Evolutionary conservation across 2,329 filamentous ascomycete genomes (phyloP).

Genomic region (Pseudogymnoascus sp.): DNA sequence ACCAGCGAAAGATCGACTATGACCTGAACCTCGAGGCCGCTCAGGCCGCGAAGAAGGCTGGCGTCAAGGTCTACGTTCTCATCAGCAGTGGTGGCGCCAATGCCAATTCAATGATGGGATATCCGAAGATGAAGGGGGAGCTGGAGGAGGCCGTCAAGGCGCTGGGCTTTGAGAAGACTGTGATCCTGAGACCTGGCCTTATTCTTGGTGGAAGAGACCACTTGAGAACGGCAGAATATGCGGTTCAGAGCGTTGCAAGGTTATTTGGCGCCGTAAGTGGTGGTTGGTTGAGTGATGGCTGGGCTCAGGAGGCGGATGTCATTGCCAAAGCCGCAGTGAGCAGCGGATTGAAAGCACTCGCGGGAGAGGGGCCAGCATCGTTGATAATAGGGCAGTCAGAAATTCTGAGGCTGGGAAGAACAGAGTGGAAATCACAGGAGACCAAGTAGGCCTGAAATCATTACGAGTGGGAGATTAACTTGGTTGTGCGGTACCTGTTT

Average conservation of each 20-base stretch:
- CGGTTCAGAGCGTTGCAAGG: conserved; percentile 46
- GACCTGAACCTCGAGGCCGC: conserved; percentile 77
- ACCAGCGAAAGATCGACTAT: conserved; percentile 81
- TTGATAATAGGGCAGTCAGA: conserved; percentile 41
- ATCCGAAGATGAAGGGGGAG: conserved; percentile 71
- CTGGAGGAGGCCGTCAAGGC: conserved; percentile 69
- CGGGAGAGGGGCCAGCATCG: conserved; percentile 36
- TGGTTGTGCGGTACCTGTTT: neutral
- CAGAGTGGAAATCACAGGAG: conserved; percentile 29
- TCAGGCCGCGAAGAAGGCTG: conserved; percentile 61
- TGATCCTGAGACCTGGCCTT: conserved; percentile 66
- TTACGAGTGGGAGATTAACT: neutral
- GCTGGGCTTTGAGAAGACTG: conserved; percentile 66
- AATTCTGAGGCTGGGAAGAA: conserved; percentile 42
- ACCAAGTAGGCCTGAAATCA: neutral
- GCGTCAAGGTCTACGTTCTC: conserved; percentile 55
- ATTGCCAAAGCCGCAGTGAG: conserved; percentile 47
- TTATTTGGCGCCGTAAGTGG: conserved; percentile 46
- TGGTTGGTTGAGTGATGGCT: conserved; percentile 46
- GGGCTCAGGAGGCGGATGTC: conserved; percentile 56
- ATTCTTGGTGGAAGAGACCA: conserved; percentile 64
- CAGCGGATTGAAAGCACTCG: conserved; percentile 37
- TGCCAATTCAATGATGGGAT: conserved; percentile 45
- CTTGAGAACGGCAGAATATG: conserved; percentile 47
- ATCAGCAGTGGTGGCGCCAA: conserved; percentile 35